phyloP scores from a whole-genome alignment of 179 eudicot species.

The Drosera spatulata region DNA sequence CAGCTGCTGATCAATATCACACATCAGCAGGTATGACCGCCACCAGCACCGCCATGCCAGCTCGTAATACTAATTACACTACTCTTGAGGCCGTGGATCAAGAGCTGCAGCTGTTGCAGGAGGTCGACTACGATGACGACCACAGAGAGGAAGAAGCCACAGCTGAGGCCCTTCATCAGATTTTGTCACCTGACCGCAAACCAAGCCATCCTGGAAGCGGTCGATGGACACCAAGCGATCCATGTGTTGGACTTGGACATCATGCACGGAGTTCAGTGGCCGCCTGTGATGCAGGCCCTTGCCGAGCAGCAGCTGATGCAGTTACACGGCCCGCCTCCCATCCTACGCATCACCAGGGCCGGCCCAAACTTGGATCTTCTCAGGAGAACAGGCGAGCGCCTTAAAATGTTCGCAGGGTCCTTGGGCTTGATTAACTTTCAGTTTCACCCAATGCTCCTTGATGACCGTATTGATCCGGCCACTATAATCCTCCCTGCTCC shows the following conservation, averaged over 20 bases:
- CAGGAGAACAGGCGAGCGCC: constrained; percentile 58
- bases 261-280: constrained; percentile 96
- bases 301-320: constrained; percentile 25
- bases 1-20: too few species aligned
- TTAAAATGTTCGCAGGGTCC: constrained; percentile 49
- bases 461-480: constrained; percentile 7
- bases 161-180: constrained; percentile 67
- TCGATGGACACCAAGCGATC: constrained; percentile 30
- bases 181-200: constrained; percentile 81
- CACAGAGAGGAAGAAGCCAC: too few species aligned
- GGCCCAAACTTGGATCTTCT: constrained; percentile 35
- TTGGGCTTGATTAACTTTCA: constrained; percentile 40
- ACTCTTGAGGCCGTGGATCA: too few species aligned
- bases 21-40: too few species aligned
- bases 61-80: too few species aligned
- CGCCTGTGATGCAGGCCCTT: constrained; percentile 67
- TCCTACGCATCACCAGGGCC: constrained; percentile 51
- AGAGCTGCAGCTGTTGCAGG: too few species aligned
- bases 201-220: constrained; percentile 76
- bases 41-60: too few species aligned
- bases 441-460: constrained; percentile 36
- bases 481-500: constrained; percentile 6
- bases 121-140: too few species aligned
- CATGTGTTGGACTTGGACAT: constrained; percentile 77
- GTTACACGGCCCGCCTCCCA: constrained; percentile 27